Conservation (phyloP, 208 protist genomes). For the Perkinsela sp. region DNA sequence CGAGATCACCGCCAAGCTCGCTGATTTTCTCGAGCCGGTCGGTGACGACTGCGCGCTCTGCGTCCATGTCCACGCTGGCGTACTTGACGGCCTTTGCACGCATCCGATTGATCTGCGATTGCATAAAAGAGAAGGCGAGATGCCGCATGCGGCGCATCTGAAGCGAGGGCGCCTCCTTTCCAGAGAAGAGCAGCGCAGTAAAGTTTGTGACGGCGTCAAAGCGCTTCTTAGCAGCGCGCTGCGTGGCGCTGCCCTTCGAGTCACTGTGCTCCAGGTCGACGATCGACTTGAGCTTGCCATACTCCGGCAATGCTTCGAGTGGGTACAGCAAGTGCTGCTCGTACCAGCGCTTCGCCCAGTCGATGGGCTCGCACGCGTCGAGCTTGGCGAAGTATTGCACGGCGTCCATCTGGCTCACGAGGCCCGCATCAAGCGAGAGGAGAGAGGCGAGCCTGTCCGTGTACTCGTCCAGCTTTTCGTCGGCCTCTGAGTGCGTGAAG, state of each 20-base stretch:
- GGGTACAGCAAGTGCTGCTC: slow-evolving; percentile 33
- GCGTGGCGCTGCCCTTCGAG: slow-evolving; percentile 1
- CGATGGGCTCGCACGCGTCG: slow-evolving; percentile 24
- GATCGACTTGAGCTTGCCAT: slow-evolving; percentile 20
- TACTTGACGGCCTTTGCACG: slow-evolving; percentile 30
- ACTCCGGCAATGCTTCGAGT: slow-evolving; percentile 32
- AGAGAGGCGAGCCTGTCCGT: slow-evolving; percentile 21
- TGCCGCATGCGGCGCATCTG: slow-evolving; percentile 17
- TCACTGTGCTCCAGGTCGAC: slow-evolving; percentile 10
- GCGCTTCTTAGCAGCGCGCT: neutral
- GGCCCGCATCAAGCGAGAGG: slow-evolving; percentile 27
- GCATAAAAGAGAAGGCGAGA: slow-evolving; percentile 44
- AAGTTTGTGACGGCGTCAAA: neutral
- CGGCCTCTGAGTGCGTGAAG: slow-evolving; percentile 18
- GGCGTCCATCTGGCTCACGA: slow-evolving; percentile 28
- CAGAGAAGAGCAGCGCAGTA: neutral
- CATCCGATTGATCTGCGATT: slow-evolving; percentile 32
- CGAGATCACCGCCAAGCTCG: slow-evolving; percentile 7
- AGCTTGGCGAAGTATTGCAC: slow-evolving; percentile 48
- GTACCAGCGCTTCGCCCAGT: slow-evolving; percentile 53
- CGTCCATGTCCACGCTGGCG: slow-evolving; percentile 16
- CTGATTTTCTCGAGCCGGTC: slow-evolving; percentile 17
- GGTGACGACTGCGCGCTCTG: slow-evolving; percentile 19
- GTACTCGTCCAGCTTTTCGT: slow-evolving; percentile 37
- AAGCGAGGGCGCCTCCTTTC: neutral